These are phyloP conservation scores for Aotearoamyces nothofagi DNA, from an alignment of 2,329 filamentous ascomycete species.

Conservation along the genomic window DNA sequence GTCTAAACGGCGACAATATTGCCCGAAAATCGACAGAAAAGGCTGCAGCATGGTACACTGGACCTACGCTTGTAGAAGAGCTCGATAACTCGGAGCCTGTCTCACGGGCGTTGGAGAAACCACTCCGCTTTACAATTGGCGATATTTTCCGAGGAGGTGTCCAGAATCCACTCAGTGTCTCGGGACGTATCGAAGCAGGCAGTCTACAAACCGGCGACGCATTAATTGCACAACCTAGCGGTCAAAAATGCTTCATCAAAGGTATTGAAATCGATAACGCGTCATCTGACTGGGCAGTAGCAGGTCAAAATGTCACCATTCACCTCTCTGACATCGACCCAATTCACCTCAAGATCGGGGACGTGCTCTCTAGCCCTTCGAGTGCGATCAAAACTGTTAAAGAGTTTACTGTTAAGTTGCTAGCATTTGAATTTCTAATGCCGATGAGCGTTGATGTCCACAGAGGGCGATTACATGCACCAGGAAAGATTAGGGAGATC, in stretches of 20 bases:
- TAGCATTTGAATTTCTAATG: slow-evolving; percentile 80
- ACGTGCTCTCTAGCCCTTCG: slow-evolving; percentile 64
- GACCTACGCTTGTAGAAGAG: slow-evolving; percentile 66
- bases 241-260: slow-evolving; percentile 69
- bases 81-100: slow-evolving; percentile 71
- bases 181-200: slow-evolving; percentile 74
- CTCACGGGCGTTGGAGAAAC: slow-evolving; percentile 55
- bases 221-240: slow-evolving; percentile 65
- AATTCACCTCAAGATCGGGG: slow-evolving; percentile 66
- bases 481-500: slow-evolving; percentile 59
- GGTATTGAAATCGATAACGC: slow-evolving; percentile 64
- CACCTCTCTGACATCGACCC: slow-evolving; percentile 76
- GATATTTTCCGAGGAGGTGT: slow-evolving; percentile 74
- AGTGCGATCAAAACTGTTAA: slow-evolving; percentile 56
- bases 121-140: slow-evolving; percentile 72
- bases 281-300: slow-evolving; percentile 73
- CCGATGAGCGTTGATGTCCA: slow-evolving; percentile 86
- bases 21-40: slow-evolving; percentile 38
- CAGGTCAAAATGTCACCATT: slow-evolving; percentile 77
- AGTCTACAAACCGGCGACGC: slow-evolving; percentile 73
- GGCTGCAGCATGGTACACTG: slow-evolving; percentile 63
- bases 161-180: slow-evolving; percentile 70
- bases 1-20: slow-evolving; percentile 80
- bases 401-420: slow-evolving; percentile 65
- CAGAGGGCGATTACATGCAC: slow-evolving; percentile 64